Base-by-base conservation (phyloP, 1,139 yeast genomes). In the Suhomyces anneliseae region DNA sequence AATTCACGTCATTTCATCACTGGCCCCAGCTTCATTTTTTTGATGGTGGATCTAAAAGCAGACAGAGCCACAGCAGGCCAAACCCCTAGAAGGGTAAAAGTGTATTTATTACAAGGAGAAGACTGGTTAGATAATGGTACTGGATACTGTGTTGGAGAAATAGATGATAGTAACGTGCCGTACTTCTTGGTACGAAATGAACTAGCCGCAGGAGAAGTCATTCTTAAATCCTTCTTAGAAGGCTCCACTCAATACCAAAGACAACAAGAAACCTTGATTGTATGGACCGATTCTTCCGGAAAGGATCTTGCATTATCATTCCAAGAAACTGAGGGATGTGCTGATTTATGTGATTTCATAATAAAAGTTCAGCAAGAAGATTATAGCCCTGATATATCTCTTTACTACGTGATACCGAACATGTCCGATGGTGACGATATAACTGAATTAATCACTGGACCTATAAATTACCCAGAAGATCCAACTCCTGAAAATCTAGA, bases 71-170 rank as follows among this genome's bases (percentile, higher is more conserved):
- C 36, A 54, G 47, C 47, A 15, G 50, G 50, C 34, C 47, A 33
- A 43, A 47, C 66, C 2, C 87, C 90, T 7, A 78, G 92, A 62
- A 72, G 98, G 54, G 99, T 92, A 44, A 93, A 92, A 64, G 95
- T 93, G 19, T 93, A 93, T 62, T 76, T 88, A 33, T 72, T 93
- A 45, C 84, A 83, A 45, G 86, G 87, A 35, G 92, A 87, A 49
- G 87, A 82, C 58, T 93, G 99, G 99, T 74, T 84, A 39, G 98
- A 92, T 63, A 82, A 87, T 46, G 99, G 98, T 12, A 90, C 97
- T 0, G 99, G 99, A 0, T 87, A 81, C 63, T 90, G 97, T 59
- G 77, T 79, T 38, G 97, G 97, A 5, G 84, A 82, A 54, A 62
- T 83, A 14, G 76, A 75, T 36, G 69, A 61, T 3, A 54, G 65